Conservation (phyloP, 2,329 filamentous ascomycete genomes). For the Colletotrichum sp. region DNA sequence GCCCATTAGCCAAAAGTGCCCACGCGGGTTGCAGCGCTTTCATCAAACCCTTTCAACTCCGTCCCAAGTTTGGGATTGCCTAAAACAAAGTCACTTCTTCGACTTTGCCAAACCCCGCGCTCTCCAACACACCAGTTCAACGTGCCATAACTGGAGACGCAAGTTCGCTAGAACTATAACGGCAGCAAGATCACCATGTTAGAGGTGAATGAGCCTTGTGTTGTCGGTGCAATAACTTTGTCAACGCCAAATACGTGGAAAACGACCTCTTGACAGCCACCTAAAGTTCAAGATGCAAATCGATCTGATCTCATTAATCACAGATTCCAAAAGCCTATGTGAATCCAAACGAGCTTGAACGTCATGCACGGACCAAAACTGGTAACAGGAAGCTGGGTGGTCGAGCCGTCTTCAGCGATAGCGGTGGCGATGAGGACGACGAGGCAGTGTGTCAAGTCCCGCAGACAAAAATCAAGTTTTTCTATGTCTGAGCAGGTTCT, state of each 20-base stretch:
- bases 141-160: neutral
- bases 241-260: neutral
- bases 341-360: neutral
- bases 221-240: neutral
- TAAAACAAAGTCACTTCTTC: accelerated
- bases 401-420: neutral
- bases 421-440: neutral
- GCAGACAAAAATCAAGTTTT: neutral
- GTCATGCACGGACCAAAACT: neutral
- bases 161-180: neutral
- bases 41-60: neutral
- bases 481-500: neutral
- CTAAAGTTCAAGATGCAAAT: neutral
- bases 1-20: neutral
- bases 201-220: neutral
- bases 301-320: neutral
- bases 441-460: neutral
- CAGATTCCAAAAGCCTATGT: neutral
- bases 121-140: neutral
- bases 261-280: neutral
- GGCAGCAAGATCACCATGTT: neutral
- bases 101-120: accelerated
- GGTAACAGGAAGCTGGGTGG: neutral
- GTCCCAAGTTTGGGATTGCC: neutral
- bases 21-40: neutral